Conservation (phyloP, 192 early-diverging fungal species). For the Entomortierella parvispora region DNA sequence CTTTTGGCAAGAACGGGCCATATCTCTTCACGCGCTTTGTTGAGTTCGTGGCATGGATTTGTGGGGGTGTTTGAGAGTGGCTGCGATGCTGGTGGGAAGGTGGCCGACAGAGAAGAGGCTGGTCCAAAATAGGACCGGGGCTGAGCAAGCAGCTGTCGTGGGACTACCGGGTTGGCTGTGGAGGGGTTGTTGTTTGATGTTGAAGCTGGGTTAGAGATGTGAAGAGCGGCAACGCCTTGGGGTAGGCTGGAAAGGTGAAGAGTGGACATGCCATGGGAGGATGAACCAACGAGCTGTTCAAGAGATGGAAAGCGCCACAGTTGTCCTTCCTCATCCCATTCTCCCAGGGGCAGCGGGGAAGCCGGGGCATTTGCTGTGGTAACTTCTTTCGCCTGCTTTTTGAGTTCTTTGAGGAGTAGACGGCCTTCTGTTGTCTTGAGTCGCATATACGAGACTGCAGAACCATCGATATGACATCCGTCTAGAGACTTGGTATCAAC, state of each 20-base stretch:
- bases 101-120: background rate
- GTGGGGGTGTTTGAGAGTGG: constrained; percentile 6
- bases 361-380: constrained; percentile 4
- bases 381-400: constrained; percentile 20
- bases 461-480: constrained; percentile 22
- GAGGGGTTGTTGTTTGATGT: constrained; percentile 3
- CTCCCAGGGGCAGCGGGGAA: constrained; percentile 6
- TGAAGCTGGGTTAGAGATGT: constrained; percentile 2
- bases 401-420: constrained; percentile 10
- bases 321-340: constrained; percentile 12
- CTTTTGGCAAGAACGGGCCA: constrained; percentile 21
- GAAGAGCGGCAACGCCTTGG: constrained; percentile 5
- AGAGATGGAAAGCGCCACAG: no score
- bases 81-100: background rate
- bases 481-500: constrained; percentile 13
- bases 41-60: constrained; percentile 15
- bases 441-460: constrained; percentile 20
- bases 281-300: no score
- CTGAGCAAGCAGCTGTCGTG: constrained; percentile 5
- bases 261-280: no score
- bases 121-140: constrained; percentile 4
- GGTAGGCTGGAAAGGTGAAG: no score
- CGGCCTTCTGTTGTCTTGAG: constrained; percentile 20
- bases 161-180: constrained; percentile 3
- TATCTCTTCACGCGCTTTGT: constrained; percentile 19